These are phyloP conservation scores for Marasmius fiardii DNA, from an alignment of 1,284 basidiomycete genomes.

Conservation along the genomic window DNA sequence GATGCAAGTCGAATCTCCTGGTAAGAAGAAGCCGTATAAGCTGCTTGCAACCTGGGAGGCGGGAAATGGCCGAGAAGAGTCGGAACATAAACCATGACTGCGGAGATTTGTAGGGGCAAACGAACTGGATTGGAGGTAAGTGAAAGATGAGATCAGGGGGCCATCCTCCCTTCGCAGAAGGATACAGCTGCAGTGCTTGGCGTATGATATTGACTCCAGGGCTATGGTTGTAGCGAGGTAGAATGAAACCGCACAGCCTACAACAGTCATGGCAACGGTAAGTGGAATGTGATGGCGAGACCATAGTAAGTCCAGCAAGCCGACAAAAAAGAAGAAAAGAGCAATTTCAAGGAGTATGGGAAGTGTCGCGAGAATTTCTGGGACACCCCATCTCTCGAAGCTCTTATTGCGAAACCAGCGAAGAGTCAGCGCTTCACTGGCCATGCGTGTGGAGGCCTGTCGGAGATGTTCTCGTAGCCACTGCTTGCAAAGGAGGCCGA, in stretches of 20 bases:
- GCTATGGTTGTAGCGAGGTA: not conserved
- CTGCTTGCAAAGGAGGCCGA: slow-evolving; percentile 12
- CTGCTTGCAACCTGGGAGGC: no score
- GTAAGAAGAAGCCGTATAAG: no score
- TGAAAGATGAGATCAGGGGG: no score
- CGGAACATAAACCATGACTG: no score
- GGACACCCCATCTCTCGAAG: slow-evolving; percentile 5
- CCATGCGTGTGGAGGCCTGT: not conserved
- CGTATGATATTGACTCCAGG: not conserved
- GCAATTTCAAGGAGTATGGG: slow-evolving; percentile 7
- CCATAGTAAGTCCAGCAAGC: slow-evolving; percentile 5
- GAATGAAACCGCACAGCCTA: not conserved
- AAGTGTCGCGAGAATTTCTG: slow-evolving; percentile 1
- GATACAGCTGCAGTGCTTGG: not conserved
- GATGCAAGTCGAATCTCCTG: no score
- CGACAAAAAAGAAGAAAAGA: slow-evolving; percentile 8
- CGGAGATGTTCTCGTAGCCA: slow-evolving; percentile 11
- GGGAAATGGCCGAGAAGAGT: no score
- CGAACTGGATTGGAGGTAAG: no score
- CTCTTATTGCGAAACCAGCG: slow-evolving; percentile 6
- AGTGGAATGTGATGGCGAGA: not conserved
- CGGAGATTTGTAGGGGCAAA: no score
- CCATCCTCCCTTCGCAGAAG: no score
- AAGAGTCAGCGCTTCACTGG: not conserved
- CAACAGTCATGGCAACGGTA: not conserved